phyloP scores from a whole-genome alignment of 305 asterid genomes.

The Solanum hybrid region DNA sequence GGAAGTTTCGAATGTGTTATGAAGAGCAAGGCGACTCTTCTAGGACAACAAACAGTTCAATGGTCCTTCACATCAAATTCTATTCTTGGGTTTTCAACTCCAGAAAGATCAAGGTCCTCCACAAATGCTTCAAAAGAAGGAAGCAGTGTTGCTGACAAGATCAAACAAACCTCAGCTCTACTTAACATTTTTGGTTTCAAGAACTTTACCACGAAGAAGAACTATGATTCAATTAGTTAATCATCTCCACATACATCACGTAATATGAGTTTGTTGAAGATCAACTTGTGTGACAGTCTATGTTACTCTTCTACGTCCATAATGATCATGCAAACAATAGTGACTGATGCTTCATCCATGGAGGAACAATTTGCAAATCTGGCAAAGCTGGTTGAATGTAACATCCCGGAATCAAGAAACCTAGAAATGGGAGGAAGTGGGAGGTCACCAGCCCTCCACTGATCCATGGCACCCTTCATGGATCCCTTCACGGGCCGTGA shows the following conservation, averaged over 20 bases:
- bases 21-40: not conserved
- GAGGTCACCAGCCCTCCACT: not conserved
- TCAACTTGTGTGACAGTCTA: not conserved
- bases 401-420: no score
- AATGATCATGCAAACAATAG: not conserved
- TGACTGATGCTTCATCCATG: not conserved
- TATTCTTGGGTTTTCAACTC: not conserved
- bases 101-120: not conserved
- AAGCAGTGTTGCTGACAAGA: not conserved
- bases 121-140: not conserved
- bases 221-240: no score
- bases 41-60: not conserved
- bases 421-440: not conserved
- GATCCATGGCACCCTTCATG: not conserved
- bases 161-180: not conserved
- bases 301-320: not conserved
- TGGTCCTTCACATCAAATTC: not conserved
- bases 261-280: not conserved
- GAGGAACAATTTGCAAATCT: not conserved
- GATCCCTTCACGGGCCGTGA: not conserved
- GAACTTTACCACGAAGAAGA: not conserved
- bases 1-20: not conserved
- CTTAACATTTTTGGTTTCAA: no score
- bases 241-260: not conserved
- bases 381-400: not conserved